Percentiles rank a stretch among this genome's conserved stretches.
Conservation (phyloP, 371 early-diverging fungal species). For the Rhizopus arrhizus region DNA sequence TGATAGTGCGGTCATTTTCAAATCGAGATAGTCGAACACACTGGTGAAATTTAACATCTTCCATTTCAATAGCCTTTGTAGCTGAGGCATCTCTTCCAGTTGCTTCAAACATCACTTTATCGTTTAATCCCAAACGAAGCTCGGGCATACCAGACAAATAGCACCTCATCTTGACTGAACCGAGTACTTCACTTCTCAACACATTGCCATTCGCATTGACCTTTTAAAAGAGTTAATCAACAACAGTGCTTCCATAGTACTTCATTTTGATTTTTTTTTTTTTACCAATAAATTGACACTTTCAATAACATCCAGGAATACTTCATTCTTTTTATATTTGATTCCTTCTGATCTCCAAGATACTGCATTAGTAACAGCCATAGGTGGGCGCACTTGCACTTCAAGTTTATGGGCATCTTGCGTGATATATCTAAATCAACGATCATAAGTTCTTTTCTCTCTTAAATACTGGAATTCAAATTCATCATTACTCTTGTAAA, state of each 20-base stretch:
- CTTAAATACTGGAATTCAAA: too few relatives aligned
- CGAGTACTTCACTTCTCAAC: conserved; percentile 92
- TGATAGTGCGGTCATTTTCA: conserved; percentile 96
- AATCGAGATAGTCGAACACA: conserved; percentile 95
- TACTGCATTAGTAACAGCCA: conserved; percentile 97
- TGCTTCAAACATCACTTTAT: conserved; percentile 97
- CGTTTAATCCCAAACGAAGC: conserved; percentile 94
- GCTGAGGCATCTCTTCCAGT: conserved; percentile 85
- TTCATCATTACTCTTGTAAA: conserved; percentile 74
- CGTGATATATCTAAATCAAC: conserved; percentile 79
- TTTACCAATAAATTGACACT: conserved; percentile 92
- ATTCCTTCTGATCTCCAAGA: conserved; percentile 98
- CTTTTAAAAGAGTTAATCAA: conserved; percentile 10
- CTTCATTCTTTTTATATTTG: conserved; percentile 97
- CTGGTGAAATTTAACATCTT: conserved; percentile 99
- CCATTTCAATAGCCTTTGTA: conserved; percentile 98
- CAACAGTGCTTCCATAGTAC: too few relatives aligned
- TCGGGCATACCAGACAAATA: conserved; percentile 98
- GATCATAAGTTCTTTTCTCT: too few relatives aligned
- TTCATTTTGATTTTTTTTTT: too few relatives aligned
- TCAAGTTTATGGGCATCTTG: conserved; percentile 96
- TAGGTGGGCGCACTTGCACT: conserved; percentile 87
- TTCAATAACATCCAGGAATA: conserved; percentile 97
- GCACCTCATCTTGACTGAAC: conserved; percentile 95
- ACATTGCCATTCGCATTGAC: conserved; percentile 95